Conservation (phyloP, 2,329 filamentous ascomycete genomes). For the Thielaviopsis populi region DNA sequence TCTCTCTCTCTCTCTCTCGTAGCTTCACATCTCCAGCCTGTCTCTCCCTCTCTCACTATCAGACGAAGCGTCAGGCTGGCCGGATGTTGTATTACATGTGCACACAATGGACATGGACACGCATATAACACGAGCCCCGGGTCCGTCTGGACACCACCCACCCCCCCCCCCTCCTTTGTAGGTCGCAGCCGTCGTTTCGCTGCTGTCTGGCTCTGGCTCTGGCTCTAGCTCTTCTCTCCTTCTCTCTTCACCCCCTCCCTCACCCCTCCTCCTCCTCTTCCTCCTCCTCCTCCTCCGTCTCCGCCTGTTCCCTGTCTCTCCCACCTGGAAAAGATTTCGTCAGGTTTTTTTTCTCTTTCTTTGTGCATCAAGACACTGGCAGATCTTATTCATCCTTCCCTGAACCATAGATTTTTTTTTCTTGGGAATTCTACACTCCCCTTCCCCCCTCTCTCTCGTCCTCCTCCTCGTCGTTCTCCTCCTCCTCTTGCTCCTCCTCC, state of each 20-base stretch:
- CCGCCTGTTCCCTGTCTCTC: not conserved
- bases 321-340: not conserved
- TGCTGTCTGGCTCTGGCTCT: not conserved
- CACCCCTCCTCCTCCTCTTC: not conserved
- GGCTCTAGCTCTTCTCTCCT: too few species aligned
- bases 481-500: not conserved
- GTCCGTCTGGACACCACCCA: not conserved
- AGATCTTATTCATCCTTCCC: conserved; percentile 6
- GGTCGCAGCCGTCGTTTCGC: not conserved
- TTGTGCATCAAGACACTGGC: not conserved
- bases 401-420: conserved; percentile 1
- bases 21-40: not conserved
- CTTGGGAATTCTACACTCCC: conserved; percentile 3
- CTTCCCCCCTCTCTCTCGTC: not conserved
- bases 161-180: not conserved
- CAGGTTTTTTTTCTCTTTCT: not conserved
- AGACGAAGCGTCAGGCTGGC: not conserved
- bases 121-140: not conserved
- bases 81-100: not conserved
- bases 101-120: not conserved
- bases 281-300: not conserved
- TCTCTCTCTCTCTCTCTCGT: not conserved
- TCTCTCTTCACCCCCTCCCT: not conserved
- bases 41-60: not conserved
- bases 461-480: not conserved